phyloP scores from a whole-genome alignment of 768 basidiomycete species.

The Suillus lakei region DNA sequence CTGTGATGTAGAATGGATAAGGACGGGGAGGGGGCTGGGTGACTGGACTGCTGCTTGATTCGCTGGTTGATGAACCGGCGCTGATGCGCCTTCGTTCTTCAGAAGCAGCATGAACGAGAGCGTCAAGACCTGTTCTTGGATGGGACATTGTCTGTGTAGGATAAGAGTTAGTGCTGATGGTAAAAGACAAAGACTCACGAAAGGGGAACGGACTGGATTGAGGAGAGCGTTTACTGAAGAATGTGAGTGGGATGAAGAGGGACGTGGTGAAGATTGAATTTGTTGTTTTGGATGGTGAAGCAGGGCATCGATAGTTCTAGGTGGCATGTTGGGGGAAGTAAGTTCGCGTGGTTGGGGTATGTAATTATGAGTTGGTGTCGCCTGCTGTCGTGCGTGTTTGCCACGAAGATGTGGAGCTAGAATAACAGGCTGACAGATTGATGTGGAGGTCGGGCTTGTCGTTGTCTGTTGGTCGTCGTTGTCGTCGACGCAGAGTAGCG shows the following conservation, averaged over 20 bases:
- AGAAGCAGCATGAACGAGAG: slow-evolving; percentile 72
- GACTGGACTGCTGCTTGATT: slow-evolving; percentile 19
- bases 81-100: slow-evolving; percentile 63
- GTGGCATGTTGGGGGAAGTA: slow-evolving; percentile 5
- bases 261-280: slow-evolving; percentile 10
- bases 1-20: slow-evolving; percentile 10
- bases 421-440: slow-evolving; percentile 28
- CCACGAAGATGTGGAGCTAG: slow-evolving; percentile 38
- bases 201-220: slow-evolving; percentile 9
- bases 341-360: slow-evolving; percentile 6
- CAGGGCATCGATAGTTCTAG: slow-evolving; percentile 22
- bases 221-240: slow-evolving; percentile 15
- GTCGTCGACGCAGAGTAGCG: slow-evolving; percentile 64
- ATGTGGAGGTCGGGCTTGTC: slow-evolving; percentile 11
- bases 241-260: slow-evolving; percentile 26
- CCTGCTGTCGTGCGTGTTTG: slow-evolving; percentile 13
- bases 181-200: slow-evolving; percentile 1
- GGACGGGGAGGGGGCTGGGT: slow-evolving; percentile 1
- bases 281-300: slow-evolving; percentile 18
- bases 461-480: slow-evolving; percentile 9
- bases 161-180: background rate
- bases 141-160: slow-evolving; percentile 13
- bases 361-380: slow-evolving; percentile 8
- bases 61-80: slow-evolving; percentile 11
- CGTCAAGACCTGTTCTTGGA: slow-evolving; percentile 53